Evolutionary conservation across 768 basidiomycete species (phyloP), one percentile per base, ranked within the genome.

Genomic region (Macrolepiota albuminosa): DNA sequence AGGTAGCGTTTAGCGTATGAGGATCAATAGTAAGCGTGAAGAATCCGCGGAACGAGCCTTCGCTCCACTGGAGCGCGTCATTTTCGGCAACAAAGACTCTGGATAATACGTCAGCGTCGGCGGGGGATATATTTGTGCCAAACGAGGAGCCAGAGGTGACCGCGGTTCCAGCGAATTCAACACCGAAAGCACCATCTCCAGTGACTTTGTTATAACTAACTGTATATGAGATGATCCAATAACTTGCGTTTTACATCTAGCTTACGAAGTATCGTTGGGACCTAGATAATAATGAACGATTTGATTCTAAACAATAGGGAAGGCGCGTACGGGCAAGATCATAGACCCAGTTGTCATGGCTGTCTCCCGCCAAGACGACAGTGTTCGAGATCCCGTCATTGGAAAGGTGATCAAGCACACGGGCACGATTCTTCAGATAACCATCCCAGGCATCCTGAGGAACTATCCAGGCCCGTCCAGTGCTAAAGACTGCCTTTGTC

Each of bases 281-380:
- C 53, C 53, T 54, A 4, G 31, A 42, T 31, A 14, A 42, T 11
- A 42, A 33, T 42, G 7, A 39, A 42, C n/a, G 29, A 31, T 13
- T 13, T 8, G 18, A n/a, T 6, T 21, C 0, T 3, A 3, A n/a
- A 40, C 8, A 9, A 13, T 26, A 37, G 9, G 37, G 24, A 24
- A 16, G 1, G 31, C 42, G 6, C 53, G 18, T 42, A 54, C 53
- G 53, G 26, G 53, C 53, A 31, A 54, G 53, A 39, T 85, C 83
- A 46, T 80, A 83, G 14, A 80, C 83, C 84, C 84, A 84, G 66
- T 83, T 84, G 5, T 82, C 81, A 64, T 86, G 84, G 55, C 81
- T 81, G 64, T 86, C 84, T 13, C 84, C 83, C n/a, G 84, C 75
- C n/a, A 85, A 72, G 56, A 85, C 78, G 59, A 84, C 66, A 1